Evolutionary conservation across 2,329 filamentous ascomycete genomes (phyloP).

Genomic region (Trichoderma oligosporum): DNA sequence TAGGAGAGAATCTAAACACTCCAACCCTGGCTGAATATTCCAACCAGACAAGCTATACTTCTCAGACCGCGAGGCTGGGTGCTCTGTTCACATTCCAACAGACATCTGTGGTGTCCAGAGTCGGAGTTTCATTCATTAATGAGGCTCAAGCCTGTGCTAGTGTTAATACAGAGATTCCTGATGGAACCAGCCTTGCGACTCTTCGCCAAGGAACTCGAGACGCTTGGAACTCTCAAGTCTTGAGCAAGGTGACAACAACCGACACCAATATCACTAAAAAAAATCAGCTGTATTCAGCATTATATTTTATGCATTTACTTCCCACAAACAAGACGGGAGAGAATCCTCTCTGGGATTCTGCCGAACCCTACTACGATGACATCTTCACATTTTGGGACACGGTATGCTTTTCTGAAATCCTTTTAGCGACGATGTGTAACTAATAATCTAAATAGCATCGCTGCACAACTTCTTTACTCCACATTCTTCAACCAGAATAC

Average conservation of each 20-base stretch:
- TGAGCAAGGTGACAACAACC: constrained; percentile 60
- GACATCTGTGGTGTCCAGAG: constrained; percentile 49
- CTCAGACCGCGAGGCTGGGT: constrained; percentile 39
- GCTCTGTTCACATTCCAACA: constrained; percentile 54
- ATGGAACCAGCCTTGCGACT: constrained; percentile 38
- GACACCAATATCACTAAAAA: constrained; percentile 53
- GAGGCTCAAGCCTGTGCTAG: constrained; percentile 55
- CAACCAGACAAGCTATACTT: constrained; percentile 33
- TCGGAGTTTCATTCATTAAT: constrained; percentile 68
- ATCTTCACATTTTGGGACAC: constrained; percentile 66
- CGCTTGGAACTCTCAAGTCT: constrained; percentile 59
- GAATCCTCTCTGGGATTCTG: constrained; percentile 61
- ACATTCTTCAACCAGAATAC: constrained; percentile 58
- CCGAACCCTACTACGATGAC: constrained; percentile 68
- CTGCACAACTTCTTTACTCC: constrained; percentile 61
- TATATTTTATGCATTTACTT: constrained; percentile 67
- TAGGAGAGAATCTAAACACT: constrained; percentile 34
- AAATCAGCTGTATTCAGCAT: constrained; percentile 60
- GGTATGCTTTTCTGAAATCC: constrained; percentile 18
- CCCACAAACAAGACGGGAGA: constrained; percentile 69
- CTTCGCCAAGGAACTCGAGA: constrained; percentile 46
- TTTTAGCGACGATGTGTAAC: background rate
- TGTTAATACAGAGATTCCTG: constrained; percentile 54
- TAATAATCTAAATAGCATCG: constrained; percentile 46
- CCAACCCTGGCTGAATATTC: constrained; percentile 33